Base-by-base conservation (phyloP, 1,139 yeast genomes). In the Meyerozyma carpophila region DNA sequence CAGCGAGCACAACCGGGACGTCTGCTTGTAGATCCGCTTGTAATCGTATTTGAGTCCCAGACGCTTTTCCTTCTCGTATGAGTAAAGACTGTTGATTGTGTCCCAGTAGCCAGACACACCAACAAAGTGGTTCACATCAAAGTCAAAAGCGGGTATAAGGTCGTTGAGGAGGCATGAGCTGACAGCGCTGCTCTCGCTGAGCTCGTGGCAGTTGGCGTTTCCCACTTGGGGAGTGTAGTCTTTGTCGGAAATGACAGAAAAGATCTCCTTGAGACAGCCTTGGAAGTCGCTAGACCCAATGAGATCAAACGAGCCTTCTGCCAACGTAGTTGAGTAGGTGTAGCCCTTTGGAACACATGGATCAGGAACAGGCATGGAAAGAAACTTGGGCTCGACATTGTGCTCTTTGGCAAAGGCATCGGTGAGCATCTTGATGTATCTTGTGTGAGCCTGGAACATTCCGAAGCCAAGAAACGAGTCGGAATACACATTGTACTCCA, bases 21-120 rank as follows among this genome's bases (percentile, higher is more conserved):
- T 78, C 44, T 71, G 65, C 4, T 62, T 59, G 47, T 74, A 69
- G 18, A 81, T 72, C 8, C 56, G 46, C 21, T 59, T 55, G 50
- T 71, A 72, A 50, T 73, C 72, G 47, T 71, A 73, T 10, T 48
- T 46, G 24, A 34, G 37, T 5, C 37, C 40, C 13, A 16, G 16
- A 5, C 40, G 32, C 25, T 43, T 47, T 18, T 38, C 42, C 10
- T 52, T 51, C 18, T 60, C 60, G 44, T 68, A 65, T 2, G 64
- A 59, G 34, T 70, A 60, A 3, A 82, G 66, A 31, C 70, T 72
- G 21, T 75, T 74, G 8, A 84, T 69, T 3, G 89, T 79, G 57
- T 85, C 86, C 87, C 90, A 86, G 61, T 84, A 86, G 37, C 90
- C 95, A 53, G 90, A 82, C 2, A 88, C 89, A 0, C 94, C 95